A percentile compares a stretch with the other conserved stretches of the same genome.
phyloP scores from a whole-genome alignment of 495 filamentous ascomycete genomes.

The Penicillium nucicola region DNA sequence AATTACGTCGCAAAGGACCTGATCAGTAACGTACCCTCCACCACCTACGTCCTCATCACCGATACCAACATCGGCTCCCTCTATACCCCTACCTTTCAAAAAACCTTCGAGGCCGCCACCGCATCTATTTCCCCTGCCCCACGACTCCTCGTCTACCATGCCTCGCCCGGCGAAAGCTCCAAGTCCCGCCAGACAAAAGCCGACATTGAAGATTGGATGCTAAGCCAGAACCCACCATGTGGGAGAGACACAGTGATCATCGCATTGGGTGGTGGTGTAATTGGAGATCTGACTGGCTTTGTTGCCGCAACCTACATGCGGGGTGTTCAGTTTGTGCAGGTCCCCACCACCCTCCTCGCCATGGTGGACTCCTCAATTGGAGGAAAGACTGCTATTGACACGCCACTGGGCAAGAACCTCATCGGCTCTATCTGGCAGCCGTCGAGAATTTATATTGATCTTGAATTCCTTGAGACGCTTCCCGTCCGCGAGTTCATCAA shows the following conservation, averaged over 20 bases:
- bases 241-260: constrained; percentile 93
- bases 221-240: constrained; percentile 70
- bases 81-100: constrained; percentile 75
- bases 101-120: constrained; percentile 59
- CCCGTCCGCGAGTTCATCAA: constrained; percentile 95
- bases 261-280: constrained; percentile 94
- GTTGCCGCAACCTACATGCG: constrained; percentile 98
- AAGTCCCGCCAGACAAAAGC: constrained; percentile 92
- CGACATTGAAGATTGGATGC: constrained; percentile 97
- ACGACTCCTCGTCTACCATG: constrained; percentile 80
- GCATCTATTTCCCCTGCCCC: constrained; percentile 48
- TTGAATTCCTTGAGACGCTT: constrained; percentile 87
- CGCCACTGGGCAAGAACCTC: constrained; percentile 93
- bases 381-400: constrained; percentile 97
- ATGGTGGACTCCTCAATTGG: constrained; percentile 99
- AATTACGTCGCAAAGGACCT: constrained; percentile 79
- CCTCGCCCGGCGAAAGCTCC: constrained; percentile 87
- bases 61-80: constrained; percentile 84
- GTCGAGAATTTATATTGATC: constrained; percentile 86
- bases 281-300: constrained; percentile 96
- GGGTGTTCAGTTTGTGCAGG: constrained; percentile 92
- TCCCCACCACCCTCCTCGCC: constrained; percentile 88
- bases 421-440: constrained; percentile 98
- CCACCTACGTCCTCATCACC: constrained; percentile 93
- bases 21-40: constrained; percentile 69